Percentiles rank a stretch among this genome's conserved stretches.
Conservation (phyloP, 805 yeast species). For the Lipomyces orientalis region DNA sequence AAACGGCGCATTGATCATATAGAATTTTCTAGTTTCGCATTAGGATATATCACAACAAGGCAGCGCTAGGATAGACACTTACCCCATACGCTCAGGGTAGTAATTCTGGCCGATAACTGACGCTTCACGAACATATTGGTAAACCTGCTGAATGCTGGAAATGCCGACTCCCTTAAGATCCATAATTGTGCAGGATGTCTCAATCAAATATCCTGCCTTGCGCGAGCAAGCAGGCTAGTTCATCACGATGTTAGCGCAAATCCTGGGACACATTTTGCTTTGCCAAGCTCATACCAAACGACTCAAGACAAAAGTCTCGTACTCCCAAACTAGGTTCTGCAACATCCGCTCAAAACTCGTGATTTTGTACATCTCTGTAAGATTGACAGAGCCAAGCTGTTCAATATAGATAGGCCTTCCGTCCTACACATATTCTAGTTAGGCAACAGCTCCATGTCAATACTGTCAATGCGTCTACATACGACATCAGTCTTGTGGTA, state of each 20-base stretch:
- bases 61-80: conserved; percentile 39
- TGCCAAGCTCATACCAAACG: conserved; percentile 57
- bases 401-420: conserved; percentile 97
- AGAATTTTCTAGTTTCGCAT: conserved; percentile 55
- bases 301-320: conserved; percentile 82
- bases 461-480: neutral
- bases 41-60: neutral
- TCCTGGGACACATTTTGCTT: neutral
- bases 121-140: conserved; percentile 89
- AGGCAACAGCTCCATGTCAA: neutral
- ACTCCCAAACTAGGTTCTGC: conserved; percentile 95
- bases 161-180: conserved; percentile 94
- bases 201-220: conserved; percentile 74
- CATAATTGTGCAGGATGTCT: conserved; percentile 94
- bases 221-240: conserved; percentile 88
- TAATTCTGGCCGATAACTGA: conserved; percentile 94
- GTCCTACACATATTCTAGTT: conserved; percentile 51
- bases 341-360: conserved; percentile 96
- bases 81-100: conserved; percentile 99
- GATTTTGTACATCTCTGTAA: conserved; percentile 88
- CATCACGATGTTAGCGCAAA: neutral
- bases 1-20: conserved; percentile 94
- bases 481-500: conserved; percentile 90
- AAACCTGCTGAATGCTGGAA: conserved; percentile 80
- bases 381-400: conserved; percentile 89